Evolutionary conservation across 2,329 filamentous ascomycete genomes (phyloP), one percentile per base, ranked within the genome.

Genomic region (Fusarium graminum): DNA sequence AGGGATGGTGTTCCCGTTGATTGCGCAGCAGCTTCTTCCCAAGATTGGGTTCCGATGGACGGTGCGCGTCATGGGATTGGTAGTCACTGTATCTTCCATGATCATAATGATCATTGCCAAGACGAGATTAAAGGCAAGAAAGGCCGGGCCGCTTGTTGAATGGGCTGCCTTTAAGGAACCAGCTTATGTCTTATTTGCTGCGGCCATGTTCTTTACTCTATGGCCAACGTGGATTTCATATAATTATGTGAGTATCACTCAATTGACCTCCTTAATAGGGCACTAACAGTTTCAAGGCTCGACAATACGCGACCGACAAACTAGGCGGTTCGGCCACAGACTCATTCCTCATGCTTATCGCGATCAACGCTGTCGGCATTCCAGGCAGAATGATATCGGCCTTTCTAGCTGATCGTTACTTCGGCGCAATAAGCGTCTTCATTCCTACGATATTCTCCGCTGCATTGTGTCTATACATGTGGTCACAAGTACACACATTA

Each of bases 21-120:
- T 87, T 17, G 80, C 85, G 2, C 79, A 82, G 69, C 82, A 87
- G 52, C 75, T 90, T 12, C 76, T 90, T 3, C 85, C 87, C 0
- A 80, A 78, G 17, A 77, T 90, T 5, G 89, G 89, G 0, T 91
- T 90, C 69, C 80, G 81, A 0, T 90, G 88, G 87, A 88, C 89
- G 0, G 82, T 89, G n/a, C 80, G 88, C 0, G 81, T 84, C 0
- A 81, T 90, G 63, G 88, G 85, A 0, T 83, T 91, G 50, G 81
- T 91, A 30, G 85, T 87, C 26, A 65, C 90, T 3, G 81, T 77
- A 0, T 79, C 71, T 0, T 76, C 80, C 0, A 69, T 80, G 6
- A 73, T 80, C 2, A 68, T 83, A 17, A 56, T 82, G 11, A 7
- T 56, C 4, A 79, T 84, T 32, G 76, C 83, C n/a, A 80, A 79